These are phyloP conservation scores for Jamesozyma piceae DNA, from an alignment of 805 yeast species.

Conservation along the genomic window DNA sequence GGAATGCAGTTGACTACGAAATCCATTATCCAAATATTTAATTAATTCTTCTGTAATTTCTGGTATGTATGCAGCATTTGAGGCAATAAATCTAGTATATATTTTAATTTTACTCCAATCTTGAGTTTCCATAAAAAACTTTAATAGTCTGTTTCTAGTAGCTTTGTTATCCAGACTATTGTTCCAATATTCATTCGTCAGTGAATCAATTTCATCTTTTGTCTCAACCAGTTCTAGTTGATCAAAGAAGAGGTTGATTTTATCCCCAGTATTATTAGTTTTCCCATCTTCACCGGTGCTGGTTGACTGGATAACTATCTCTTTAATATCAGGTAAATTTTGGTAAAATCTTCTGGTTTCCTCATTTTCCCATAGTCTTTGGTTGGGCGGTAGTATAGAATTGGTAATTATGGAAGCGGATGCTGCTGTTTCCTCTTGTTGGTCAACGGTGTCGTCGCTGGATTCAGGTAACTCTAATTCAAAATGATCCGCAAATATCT, in stretches of 20 bases:
- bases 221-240: constrained; percentile 37
- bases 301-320: constrained; percentile 24
- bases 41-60: constrained; percentile 46
- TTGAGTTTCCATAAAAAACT: constrained; percentile 43
- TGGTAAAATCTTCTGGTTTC: constrained; percentile 60
- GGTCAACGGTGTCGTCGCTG: constrained; percentile 17
- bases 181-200: constrained; percentile 41
- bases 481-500: constrained; percentile 36
- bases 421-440: constrained; percentile 18
- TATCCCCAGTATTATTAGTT: constrained; percentile 16
- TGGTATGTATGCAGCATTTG: constrained; percentile 40
- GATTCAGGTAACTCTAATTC: constrained; percentile 32
- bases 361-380: constrained; percentile 52
- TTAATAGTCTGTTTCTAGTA: constrained; percentile 50
- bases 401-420: constrained; percentile 26
- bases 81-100: constrained; percentile 62
- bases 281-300: constrained; percentile 10
- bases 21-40: constrained; percentile 46
- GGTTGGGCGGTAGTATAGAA: constrained; percentile 13
- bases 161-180: constrained; percentile 60
- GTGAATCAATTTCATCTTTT: constrained; percentile 42
- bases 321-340: constrained; percentile 37
- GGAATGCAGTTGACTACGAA: constrained; percentile 51
- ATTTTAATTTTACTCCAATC: constrained; percentile 39
- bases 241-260: constrained; percentile 36